Conservation (phyloP, 345 rosid species). For the Toxicodendron radicans region DNA sequence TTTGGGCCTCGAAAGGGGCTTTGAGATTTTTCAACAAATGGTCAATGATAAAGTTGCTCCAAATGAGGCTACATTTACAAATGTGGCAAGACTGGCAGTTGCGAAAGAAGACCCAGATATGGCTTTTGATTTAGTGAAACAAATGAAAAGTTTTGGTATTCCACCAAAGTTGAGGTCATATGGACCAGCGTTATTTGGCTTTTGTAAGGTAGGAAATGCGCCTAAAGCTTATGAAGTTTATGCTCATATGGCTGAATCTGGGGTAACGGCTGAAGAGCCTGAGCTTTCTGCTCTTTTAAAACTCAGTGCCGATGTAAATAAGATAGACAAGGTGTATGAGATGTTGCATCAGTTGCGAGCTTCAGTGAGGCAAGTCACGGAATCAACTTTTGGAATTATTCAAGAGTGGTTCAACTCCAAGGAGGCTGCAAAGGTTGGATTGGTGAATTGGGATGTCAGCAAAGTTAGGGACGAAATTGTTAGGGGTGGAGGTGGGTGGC, state of each 20-base stretch:
- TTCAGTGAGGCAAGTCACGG: slow-evolving; percentile 72
- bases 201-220: slow-evolving; percentile 59
- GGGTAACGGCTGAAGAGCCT: slow-evolving; percentile 76
- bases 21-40: slow-evolving; percentile 83
- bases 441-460: slow-evolving; percentile 55
- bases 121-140: slow-evolving; percentile 88
- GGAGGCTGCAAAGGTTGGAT: slow-evolving; percentile 56
- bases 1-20: slow-evolving; percentile 60
- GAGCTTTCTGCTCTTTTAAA: slow-evolving; percentile 79
- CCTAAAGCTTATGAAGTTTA: slow-evolving; percentile 82
- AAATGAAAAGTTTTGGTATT: slow-evolving; percentile 68
- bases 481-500: slow-evolving; percentile 98
- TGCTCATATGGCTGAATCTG: slow-evolving; percentile 72
- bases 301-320: slow-evolving; percentile 54
- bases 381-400: slow-evolving; percentile 48
- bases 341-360: slow-evolving; percentile 71
- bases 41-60: slow-evolving; percentile 59
- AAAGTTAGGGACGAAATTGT: slow-evolving; percentile 57
- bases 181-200: slow-evolving; percentile 83
- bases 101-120: slow-evolving; percentile 77
- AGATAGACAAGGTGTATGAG: slow-evolving; percentile 69
- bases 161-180: slow-evolving; percentile 82
- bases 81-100: slow-evolving; percentile 71
- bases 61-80: slow-evolving; percentile 90
- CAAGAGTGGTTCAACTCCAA: slow-evolving; percentile 79